Evolutionary conservation across 495 filamentous ascomycete genomes (phyloP).

Genomic region (Trichoderma reesei): DNA sequence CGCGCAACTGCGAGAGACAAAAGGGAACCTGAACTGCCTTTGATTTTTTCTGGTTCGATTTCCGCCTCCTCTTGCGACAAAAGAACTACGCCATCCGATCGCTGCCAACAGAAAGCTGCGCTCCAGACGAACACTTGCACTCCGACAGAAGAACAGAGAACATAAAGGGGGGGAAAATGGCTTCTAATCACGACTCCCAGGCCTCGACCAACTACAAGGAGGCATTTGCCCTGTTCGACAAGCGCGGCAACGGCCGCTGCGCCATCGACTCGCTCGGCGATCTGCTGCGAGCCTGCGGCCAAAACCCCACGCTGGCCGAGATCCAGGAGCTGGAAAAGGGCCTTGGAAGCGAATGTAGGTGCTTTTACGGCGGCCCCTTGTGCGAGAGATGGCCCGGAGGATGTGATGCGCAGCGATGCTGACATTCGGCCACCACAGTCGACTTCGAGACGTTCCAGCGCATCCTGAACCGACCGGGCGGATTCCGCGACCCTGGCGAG

Average conservation of each 20-base stretch:
- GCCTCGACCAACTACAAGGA: slow-evolving; percentile 99
- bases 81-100: not conserved
- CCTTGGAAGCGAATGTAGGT: slow-evolving; percentile 82
- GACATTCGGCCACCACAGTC: slow-evolving; percentile 43
- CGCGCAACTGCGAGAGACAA: not conserved
- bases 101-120: not conserved
- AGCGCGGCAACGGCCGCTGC: slow-evolving; percentile 89
- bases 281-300: slow-evolving; percentile 88
- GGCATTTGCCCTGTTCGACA: slow-evolving; percentile 98
- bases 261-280: slow-evolving; percentile 79
- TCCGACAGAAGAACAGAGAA: not conserved
- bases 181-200: slow-evolving; percentile 48
- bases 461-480: slow-evolving; percentile 91
- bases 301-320: slow-evolving; percentile 92
- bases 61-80: not conserved
- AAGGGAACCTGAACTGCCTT: not conserved
- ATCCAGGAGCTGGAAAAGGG: slow-evolving; percentile 81
- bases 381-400: not conserved
- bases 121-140: not conserved
- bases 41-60: too few species aligned
- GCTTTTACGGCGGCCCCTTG: slow-evolving; percentile 13
- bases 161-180: not conserved
- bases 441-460: slow-evolving; percentile 96
- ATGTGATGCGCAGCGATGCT: not conserved
- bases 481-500: slow-evolving; percentile 95